Percentiles rank a stretch among this genome's conserved stretches.
Evolutionary conservation across 2,329 filamentous ascomycete species (phyloP).

Genomic region (Aureobasidium sp.): DNA sequence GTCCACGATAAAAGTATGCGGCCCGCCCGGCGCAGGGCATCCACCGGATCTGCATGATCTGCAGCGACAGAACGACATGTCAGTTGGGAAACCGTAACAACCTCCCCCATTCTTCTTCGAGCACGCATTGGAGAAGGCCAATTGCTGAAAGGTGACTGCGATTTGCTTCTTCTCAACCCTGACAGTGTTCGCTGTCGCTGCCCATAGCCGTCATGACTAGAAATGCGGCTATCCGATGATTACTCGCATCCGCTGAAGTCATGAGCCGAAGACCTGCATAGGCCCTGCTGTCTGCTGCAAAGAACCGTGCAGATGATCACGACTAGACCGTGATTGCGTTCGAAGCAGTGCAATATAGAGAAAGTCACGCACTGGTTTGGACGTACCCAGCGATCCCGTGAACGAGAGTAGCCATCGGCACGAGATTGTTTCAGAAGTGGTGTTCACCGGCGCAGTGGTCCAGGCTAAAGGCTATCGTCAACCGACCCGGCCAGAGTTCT

Average conservation of each 20-base stretch:
- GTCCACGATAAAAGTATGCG: conserved; percentile 11
- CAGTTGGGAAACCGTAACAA: neutral
- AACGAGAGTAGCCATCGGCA: neutral
- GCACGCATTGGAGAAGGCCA: neutral
- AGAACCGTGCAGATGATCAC: conserved; percentile 11
- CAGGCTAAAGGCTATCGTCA: neutral
- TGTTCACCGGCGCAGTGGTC: neutral
- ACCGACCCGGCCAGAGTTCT: neutral
- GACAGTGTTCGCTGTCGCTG: conserved; percentile 2
- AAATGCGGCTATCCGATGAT: neutral
- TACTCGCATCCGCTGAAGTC: conserved; percentile 4
- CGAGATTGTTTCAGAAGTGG: conserved; percentile 3
- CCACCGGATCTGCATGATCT: conserved; percentile 10
- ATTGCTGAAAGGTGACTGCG: neutral
- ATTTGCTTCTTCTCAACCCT: conserved; percentile 1
- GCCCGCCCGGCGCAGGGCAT: conserved; percentile 9
- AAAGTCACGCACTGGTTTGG: neutral
- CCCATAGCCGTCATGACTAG: neutral
- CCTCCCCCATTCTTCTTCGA: neutral
- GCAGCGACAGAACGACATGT: conserved; percentile 3
- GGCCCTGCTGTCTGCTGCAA: conserved; percentile 7
- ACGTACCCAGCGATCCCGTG: neutral
- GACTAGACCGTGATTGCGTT: conserved; percentile 4
- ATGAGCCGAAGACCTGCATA: conserved; percentile 10
- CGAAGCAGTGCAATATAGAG: neutral